Evolutionary conservation across 305 asterid genomes (phyloP).

Genomic region (Petunia hybrid): DNA sequence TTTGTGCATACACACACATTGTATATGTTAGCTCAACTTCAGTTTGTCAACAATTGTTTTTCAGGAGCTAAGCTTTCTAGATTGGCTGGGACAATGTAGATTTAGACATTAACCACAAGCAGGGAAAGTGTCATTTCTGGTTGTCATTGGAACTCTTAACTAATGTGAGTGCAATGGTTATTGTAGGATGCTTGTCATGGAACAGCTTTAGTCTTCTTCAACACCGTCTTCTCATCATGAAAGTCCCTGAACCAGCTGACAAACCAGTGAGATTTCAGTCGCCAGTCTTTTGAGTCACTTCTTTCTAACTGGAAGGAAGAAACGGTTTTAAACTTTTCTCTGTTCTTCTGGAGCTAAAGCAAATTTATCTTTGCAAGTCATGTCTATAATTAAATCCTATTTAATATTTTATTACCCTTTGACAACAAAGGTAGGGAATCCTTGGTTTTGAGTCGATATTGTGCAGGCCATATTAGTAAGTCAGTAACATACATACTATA

Average conservation of each 20-base stretch:
- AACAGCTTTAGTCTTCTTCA: not conserved
- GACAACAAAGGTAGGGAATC: not conserved
- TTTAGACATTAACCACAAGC: not conserved
- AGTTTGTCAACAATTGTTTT: not conserved
- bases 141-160: not conserved
- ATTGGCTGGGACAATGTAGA: not conserved
- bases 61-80: not conserved
- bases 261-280: not conserved
- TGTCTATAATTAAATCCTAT: not conserved
- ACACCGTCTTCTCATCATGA: not conserved
- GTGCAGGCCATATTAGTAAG: not conserved
- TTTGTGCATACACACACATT: too few relatives aligned
- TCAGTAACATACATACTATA: not conserved
- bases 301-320: not conserved
- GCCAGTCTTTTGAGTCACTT: not conserved
- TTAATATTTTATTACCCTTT: not conserved
- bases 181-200: conserved; percentile 10
- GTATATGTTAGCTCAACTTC: not conserved
- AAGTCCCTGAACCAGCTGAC: not conserved
- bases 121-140: not conserved
- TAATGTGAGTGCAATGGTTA: not conserved
- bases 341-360: not conserved
- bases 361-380: not conserved
- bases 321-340: not conserved
- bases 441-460: not conserved